phyloP scores from a whole-genome alignment of 169 alveolate genomes.

The Plasmodium berghei region DNA sequence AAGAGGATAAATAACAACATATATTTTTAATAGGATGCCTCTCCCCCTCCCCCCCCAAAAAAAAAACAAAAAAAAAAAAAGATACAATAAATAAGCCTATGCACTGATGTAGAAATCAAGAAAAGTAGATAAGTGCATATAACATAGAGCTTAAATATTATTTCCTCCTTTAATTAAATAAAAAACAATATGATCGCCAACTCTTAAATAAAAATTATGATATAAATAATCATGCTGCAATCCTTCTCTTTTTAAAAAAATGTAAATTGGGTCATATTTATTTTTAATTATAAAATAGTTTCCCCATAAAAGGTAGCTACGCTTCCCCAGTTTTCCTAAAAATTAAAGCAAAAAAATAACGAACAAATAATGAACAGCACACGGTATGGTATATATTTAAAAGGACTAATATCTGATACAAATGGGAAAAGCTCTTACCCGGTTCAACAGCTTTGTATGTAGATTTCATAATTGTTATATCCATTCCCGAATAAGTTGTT shows the following conservation, averaged over 20 bases:
- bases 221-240: conserved; percentile 68
- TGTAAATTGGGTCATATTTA: conserved; percentile 51
- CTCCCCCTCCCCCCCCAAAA: not conserved
- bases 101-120: not conserved
- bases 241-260: conserved; percentile 64
- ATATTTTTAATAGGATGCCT: too few species aligned
- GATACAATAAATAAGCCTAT: not conserved
- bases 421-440: conserved; percentile 4
- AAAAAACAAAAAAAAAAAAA: not conserved
- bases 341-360: not conserved
- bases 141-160: conserved; percentile 4
- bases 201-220: conserved; percentile 61
- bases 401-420: not conserved
- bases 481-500: conserved; percentile 68
- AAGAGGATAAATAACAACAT: too few species aligned
- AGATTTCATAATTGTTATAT: conserved; percentile 71
- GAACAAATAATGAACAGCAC: not conserved
- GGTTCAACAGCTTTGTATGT: conserved; percentile 70
- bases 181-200: conserved; percentile 59
- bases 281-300: conserved; percentile 53
- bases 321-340: conserved; percentile 44
- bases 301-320: conserved; percentile 66
- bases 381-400: not conserved
- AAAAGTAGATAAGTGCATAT: conserved; percentile 1
- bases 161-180: conserved; percentile 69